Evolutionary conservation across 2,329 filamentous ascomycete genomes (phyloP).

Genomic region (Atkinsonella texensis): DNA sequence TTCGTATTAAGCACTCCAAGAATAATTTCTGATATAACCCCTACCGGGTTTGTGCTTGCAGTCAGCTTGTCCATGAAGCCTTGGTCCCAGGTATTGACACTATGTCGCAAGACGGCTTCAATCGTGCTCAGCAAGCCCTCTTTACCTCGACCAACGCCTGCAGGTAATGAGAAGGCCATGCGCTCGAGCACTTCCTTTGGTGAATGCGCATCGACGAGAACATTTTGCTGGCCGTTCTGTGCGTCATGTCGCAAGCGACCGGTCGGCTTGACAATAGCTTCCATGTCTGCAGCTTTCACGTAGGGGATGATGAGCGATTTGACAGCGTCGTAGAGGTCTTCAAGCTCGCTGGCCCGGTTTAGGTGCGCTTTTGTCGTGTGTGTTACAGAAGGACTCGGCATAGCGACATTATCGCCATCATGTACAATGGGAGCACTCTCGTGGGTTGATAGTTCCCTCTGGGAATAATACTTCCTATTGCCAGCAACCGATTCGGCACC

Average conservation of each 20-base stretch:
- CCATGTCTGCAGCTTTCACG: slow-evolving; percentile 1
- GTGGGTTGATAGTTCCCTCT: no score
- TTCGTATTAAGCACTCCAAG: slow-evolving; percentile 85
- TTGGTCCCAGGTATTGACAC: slow-evolving; percentile 97
- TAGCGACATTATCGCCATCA: no score
- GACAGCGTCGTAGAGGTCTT: slow-evolving; percentile 3
- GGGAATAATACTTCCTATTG: no score
- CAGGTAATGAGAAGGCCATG: slow-evolving; percentile 29
- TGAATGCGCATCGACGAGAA: slow-evolving; percentile 2
- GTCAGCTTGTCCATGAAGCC: slow-evolving; percentile 95
- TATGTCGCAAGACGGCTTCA: slow-evolving; percentile 62
- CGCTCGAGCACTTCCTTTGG: neutral
- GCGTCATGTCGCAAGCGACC: neutral
- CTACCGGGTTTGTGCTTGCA: slow-evolving; percentile 74
- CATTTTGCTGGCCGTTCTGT: neutral
- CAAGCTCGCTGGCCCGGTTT: slow-evolving; percentile 1
- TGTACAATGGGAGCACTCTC: no score
- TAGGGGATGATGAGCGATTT: slow-evolving; percentile 3
- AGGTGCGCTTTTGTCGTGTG: neutral
- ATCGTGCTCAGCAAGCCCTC: slow-evolving; percentile 63
- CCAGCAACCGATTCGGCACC: no score
- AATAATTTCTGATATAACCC: slow-evolving; percentile 75
- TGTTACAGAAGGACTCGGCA: no score
- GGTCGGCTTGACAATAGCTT: neutral
- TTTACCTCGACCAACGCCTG: slow-evolving; percentile 47